Evolutionary conservation across 306 rosid species (phyloP).

Genomic region (Cajanus cajan): DNA sequence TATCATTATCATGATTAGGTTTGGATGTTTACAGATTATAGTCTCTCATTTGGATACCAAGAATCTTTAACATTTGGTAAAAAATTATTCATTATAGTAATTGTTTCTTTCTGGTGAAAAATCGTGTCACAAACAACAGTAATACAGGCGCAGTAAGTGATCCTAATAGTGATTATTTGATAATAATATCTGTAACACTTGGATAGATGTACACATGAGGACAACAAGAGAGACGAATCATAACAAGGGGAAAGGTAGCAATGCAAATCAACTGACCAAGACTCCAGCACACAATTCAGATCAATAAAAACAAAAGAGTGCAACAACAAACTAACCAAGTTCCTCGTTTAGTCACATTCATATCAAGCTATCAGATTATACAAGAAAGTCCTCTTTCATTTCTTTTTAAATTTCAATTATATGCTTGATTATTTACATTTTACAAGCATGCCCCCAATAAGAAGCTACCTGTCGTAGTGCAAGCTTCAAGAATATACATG

Average conservation of each 20-base stretch:
- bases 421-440: neutral
- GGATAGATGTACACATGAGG: neutral
- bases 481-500: too few relatives aligned
- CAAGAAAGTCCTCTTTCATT: neutral
- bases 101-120: neutral
- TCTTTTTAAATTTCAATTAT: neutral
- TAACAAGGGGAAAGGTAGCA: conserved; percentile 9
- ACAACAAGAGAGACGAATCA: neutral
- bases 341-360: neutral
- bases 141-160: neutral
- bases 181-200: neutral
- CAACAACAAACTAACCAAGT: conserved; percentile 15
- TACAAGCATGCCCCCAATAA: too few relatives aligned
- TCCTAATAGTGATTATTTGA: neutral
- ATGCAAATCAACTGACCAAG: conserved; percentile 3
- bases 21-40: neutral
- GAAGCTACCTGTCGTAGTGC: too few relatives aligned
- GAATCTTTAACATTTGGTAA: too few relatives aligned
- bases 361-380: neutral
- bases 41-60: neutral
- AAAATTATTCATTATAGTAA: too few relatives aligned
- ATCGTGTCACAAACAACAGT: neutral
- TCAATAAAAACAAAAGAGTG: neutral
- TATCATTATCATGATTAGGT: neutral
- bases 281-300: neutral